Conservation (phyloP, 2,329 filamentous ascomycete species). For the Xylariaceae sp. region DNA sequence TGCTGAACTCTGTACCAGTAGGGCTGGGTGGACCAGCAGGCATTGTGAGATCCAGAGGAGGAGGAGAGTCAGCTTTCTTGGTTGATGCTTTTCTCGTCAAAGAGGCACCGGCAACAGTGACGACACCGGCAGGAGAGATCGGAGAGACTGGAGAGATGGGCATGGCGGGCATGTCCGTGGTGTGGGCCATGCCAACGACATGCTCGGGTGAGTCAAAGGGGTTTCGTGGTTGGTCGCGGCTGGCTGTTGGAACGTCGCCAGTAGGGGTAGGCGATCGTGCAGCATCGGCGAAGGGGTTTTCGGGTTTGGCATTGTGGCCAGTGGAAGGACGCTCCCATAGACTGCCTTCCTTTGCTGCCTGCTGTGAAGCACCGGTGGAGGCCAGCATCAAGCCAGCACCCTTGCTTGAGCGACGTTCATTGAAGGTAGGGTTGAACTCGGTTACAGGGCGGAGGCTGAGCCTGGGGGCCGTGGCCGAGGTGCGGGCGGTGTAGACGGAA, state of each 20-base stretch:
- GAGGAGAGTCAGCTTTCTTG: slow-evolving; percentile 45
- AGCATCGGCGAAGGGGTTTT: slow-evolving; percentile 67
- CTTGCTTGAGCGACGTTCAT: slow-evolving; percentile 49
- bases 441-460: slow-evolving; percentile 82
- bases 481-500: slow-evolving; percentile 37
- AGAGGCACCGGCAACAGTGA: slow-evolving; percentile 25
- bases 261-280: slow-evolving; percentile 44
- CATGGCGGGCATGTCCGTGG: slow-evolving; percentile 26
- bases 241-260: slow-evolving; percentile 29
- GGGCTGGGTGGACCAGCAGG: slow-evolving; percentile 52
- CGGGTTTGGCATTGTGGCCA: slow-evolving; percentile 45
- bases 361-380: slow-evolving; percentile 22
- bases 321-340: slow-evolving; percentile 47
- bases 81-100: slow-evolving; percentile 52
- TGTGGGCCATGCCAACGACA: slow-evolving; percentile 37
- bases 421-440: slow-evolving; percentile 71
- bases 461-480: slow-evolving; percentile 62
- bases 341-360: slow-evolving; percentile 31
- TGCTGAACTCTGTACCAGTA: slow-evolving; percentile 59
- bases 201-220: slow-evolving; percentile 33
- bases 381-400: slow-evolving; percentile 39
- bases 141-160: slow-evolving; percentile 34
- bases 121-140: slow-evolving; percentile 37
- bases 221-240: slow-evolving; percentile 30
- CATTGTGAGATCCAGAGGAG: slow-evolving; percentile 52